Evolutionary conservation across 768 basidiomycete species (phyloP).

Genomic region (Suillus spraguei): DNA sequence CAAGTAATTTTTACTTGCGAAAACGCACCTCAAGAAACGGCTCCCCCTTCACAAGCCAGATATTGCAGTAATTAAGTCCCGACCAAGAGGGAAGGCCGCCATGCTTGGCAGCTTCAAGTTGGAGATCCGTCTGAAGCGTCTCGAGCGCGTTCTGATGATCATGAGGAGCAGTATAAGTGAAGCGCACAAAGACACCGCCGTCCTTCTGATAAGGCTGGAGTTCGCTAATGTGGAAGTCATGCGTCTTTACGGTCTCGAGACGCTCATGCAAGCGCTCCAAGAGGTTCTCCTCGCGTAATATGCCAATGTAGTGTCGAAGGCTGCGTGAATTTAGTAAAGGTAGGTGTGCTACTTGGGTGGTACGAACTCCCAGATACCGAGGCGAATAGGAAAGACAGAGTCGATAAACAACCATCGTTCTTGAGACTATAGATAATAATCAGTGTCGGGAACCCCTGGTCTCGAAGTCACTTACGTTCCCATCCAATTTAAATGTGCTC

Average conservation of each 20-base stretch:
- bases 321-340: slow-evolving; percentile 38
- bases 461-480: background rate
- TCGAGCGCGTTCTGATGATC: slow-evolving; percentile 42
- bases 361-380: slow-evolving; percentile 75
- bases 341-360: slow-evolving; percentile 7
- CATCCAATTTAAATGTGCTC: slow-evolving; percentile 12
- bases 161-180: slow-evolving; percentile 52
- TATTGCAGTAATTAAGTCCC: slow-evolving; percentile 49
- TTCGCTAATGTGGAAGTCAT: slow-evolving; percentile 62
- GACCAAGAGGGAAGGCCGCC: slow-evolving; percentile 69
- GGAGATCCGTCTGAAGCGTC: slow-evolving; percentile 52
- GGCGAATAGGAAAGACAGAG: slow-evolving; percentile 74
- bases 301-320: slow-evolving; percentile 63
- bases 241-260: slow-evolving; percentile 52
- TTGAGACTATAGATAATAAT: slow-evolving; percentile 21
- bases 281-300: slow-evolving; percentile 60
- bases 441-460: background rate
- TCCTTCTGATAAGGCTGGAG: slow-evolving; percentile 75
- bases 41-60: slow-evolving; percentile 75
- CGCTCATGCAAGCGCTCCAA: slow-evolving; percentile 48
- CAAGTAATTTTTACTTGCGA: slow-evolving; percentile 1
- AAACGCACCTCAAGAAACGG: slow-evolving; percentile 78
- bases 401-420: slow-evolving; percentile 74
- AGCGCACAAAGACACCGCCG: slow-evolving; percentile 83
- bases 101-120: slow-evolving; percentile 43